Base-by-base conservation (phyloP, 768 basidiomycete genomes). In the Tremella yokohamensis region DNA sequence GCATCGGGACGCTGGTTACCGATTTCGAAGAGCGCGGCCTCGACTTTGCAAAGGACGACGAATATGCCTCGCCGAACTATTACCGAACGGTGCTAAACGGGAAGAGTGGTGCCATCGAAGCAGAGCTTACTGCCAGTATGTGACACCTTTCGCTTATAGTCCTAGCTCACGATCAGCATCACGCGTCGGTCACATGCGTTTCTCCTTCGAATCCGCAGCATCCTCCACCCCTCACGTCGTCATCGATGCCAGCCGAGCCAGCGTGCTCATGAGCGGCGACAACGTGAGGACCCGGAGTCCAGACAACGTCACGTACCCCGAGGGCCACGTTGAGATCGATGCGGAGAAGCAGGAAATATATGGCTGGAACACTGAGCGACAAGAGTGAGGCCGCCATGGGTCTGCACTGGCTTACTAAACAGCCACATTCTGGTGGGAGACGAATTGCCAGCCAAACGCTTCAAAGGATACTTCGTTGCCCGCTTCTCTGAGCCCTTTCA, bases 141-240 rank as follows among this genome's bases (percentile, higher is more conserved):
- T 63, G 16, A 9, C 22, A 20, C 16, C 8, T 26, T 45, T 15
- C 16, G 8, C 34, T 20, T 34, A 52, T 40, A 1, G 13, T 37
- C 13, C 9, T 40, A 7, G 18, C 52, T 49, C 1, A 12, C 8
- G 16, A 24, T 3, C 60, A 88, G 87, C 87, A 7, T 88, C 88
- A 7, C 82, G 86, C 8, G 86, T 87, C 2, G 87, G 85, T 0
- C 86, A 89, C 70, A 78, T 89, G 1, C 82, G 85, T 2, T 87
- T 88, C 73, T 84, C 84, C 0, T 89, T 87, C 76, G 56, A 22
- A 62, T 7, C 78, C 6, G 50, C 63, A 4, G 11, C 68, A 49
- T n/a, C 8, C 18, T 40, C 39, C 18, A 11, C 18, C n/a, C 85
- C 85, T 0, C 86, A 85, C 54, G 78, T 89, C 47, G 76, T 88